A percentile compares a stretch with the other conserved stretches of the same genome.
Conservation (phyloP, 2,329 filamentous ascomycete species). For the Alternaria dauci region DNA sequence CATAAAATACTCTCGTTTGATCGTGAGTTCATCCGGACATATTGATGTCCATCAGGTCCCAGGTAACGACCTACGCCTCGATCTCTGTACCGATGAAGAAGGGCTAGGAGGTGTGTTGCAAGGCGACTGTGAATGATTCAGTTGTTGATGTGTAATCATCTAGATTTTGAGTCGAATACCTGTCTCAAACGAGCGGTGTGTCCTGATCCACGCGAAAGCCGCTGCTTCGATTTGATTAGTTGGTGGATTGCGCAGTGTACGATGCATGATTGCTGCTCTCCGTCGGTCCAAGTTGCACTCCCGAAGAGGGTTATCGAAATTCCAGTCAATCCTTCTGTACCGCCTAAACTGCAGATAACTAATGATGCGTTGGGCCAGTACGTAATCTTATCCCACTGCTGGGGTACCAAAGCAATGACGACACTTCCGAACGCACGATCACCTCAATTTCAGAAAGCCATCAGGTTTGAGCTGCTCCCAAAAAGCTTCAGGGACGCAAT, state of each 20-base stretch:
- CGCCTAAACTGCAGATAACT: background rate
- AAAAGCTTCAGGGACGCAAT: background rate
- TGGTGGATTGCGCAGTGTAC: background rate
- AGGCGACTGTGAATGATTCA: no score
- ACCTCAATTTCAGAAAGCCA: background rate
- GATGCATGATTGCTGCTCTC: background rate
- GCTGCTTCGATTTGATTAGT: background rate
- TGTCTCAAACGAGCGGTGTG: background rate
- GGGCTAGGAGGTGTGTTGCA: background rate
- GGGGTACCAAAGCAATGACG: background rate
- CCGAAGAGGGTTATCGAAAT: background rate
- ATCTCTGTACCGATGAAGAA: background rate
- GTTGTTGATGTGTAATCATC: background rate
- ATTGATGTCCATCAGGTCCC: no score
- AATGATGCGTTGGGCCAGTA: background rate
- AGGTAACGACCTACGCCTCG: background rate
- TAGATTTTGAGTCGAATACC: background rate
- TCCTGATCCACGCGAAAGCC: background rate
- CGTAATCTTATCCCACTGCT: background rate
- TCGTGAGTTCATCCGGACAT: no score
- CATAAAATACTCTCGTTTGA: no score
- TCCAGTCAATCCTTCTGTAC: background rate
- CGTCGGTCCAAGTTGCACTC: fast-evolving
- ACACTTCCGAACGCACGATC: background rate
- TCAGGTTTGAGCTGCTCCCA: background rate